Evolutionary conservation across 257 asterid species (phyloP), one percentile per base, ranked within the genome.

Genomic region (Nicotiana undulata): DNA sequence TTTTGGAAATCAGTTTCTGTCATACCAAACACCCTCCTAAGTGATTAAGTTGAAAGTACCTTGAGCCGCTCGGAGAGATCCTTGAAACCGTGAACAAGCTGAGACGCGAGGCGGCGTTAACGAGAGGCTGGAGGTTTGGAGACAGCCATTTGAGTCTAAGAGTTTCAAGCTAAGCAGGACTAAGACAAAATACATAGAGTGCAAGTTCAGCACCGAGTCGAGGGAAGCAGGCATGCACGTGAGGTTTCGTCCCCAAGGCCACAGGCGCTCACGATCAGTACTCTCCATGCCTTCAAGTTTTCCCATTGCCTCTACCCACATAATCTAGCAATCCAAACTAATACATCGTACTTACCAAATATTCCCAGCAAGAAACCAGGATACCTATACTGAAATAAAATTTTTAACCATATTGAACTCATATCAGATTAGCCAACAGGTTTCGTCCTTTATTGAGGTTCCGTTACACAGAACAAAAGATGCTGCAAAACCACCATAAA

Each of bases 271-370:
- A n/a, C n/a, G n/a, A n/a, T n/a, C n/a, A n/a, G n/a, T n/a, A n/a
- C n/a, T 89, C 85, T 94, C 98, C 99, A 94, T 92, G 88, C 99
- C 97, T 90, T 94, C 98, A 81, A 94, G 95, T 86, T 94, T 96
- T 53, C 92, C 98, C 87, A 94, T 89, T 70, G 98, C 97, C 86
- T 96, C 99, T 56, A 98, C 97, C 98, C 98, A 96, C 99, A 94
- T 92, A 83, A 96, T 86, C 99, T 96, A 88, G 79, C 76, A 89
- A 85, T 76, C 78, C 82, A 88, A 91, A 89, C 89, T 85, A 86
- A 80, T 81, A 88, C 75, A 84, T 78, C 80, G 68, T 64, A 86
- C 82, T 82, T 81, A 88, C 79, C 28, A 59, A 82, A 82, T 61
- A 81, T 81, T 65, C 51, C 77, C 79, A 24, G 76, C 6, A 59